phyloP scores from a whole-genome alignment of 257 asterid genomes.

The Forsythia suspensa region DNA sequence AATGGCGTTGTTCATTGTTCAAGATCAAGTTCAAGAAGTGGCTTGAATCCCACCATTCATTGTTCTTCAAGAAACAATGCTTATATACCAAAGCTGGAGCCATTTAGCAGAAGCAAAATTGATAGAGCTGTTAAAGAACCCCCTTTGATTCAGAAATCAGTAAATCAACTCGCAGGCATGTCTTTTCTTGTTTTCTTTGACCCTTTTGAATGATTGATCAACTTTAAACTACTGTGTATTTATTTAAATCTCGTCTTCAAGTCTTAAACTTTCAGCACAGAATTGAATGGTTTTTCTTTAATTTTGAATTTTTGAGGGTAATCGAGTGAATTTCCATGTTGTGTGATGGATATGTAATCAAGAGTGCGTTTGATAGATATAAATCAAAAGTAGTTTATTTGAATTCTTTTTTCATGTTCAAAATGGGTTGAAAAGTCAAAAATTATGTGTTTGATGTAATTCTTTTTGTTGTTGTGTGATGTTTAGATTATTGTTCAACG shows the following conservation, averaged over 20 bases:
- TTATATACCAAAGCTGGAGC: constrained; percentile 77
- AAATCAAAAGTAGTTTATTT: too few species aligned
- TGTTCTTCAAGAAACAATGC: constrained; percentile 58
- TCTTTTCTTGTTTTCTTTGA: constrained; percentile 2
- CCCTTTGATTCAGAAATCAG: constrained; percentile 79
- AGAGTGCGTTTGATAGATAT: too few species aligned
- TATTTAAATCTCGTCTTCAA: background rate
- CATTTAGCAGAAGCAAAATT: constrained; percentile 78
- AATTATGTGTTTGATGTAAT: too few species aligned
- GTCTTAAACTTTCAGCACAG: too few species aligned
- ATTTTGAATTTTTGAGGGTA: background rate
- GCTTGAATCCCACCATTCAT: constrained; percentile 31
- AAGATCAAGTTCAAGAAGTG: constrained; percentile 22
- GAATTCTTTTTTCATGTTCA: too few species aligned
- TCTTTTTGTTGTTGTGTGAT: background rate
- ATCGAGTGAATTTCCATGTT: background rate
- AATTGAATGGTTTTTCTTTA: too few species aligned
- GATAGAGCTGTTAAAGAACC: constrained; percentile 74
- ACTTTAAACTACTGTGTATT: too few species aligned
- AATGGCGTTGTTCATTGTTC: constrained; percentile 26
- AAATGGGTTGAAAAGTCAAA: too few species aligned
- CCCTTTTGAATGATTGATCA: background rate
- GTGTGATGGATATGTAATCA: background rate
- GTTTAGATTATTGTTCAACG: constrained; percentile 78
- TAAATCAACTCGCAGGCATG: constrained; percentile 74